Conservation (phyloP, 139 green algal genomes). For the Coccomyxa sp. region DNA sequence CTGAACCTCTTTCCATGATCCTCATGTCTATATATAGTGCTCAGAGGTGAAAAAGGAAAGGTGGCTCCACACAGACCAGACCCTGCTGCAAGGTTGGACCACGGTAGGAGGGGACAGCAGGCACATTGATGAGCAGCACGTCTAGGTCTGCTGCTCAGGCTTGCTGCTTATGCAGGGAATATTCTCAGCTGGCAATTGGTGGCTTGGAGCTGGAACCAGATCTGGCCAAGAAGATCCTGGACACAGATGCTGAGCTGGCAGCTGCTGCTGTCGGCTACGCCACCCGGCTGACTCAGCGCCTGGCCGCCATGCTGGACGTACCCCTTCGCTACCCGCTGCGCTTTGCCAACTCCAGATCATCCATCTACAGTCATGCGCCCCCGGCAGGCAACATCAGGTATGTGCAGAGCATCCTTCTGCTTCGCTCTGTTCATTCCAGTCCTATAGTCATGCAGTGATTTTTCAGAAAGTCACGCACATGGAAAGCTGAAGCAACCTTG, state of each 20-base stretch:
- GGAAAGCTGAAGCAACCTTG: too few species aligned
- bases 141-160: too few species aligned
- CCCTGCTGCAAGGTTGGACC: too few species aligned
- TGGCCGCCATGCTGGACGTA: conserved; percentile 48
- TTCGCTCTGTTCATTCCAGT: too few species aligned
- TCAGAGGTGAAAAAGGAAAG: too few species aligned
- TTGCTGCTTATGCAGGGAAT: neutral
- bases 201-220: neutral
- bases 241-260: neutral
- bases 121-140: too few species aligned
- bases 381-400: conserved; percentile 19
- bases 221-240: neutral
- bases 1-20: neutral
- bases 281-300: conserved; percentile 28
- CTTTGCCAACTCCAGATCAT: conserved; percentile 32
- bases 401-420: neutral
- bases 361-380: conserved; percentile 30
- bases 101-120: too few species aligned
- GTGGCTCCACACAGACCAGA: too few species aligned
- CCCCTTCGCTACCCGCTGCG: conserved; percentile 58
- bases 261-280: conserved; percentile 20
- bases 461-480: neutral
- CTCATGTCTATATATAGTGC: too few species aligned
- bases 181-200: neutral
- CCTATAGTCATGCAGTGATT: neutral